Evolutionary conservation across 2,329 filamentous ascomycete genomes (phyloP).

Genomic region (Hirsutella rhossiliensis): DNA sequence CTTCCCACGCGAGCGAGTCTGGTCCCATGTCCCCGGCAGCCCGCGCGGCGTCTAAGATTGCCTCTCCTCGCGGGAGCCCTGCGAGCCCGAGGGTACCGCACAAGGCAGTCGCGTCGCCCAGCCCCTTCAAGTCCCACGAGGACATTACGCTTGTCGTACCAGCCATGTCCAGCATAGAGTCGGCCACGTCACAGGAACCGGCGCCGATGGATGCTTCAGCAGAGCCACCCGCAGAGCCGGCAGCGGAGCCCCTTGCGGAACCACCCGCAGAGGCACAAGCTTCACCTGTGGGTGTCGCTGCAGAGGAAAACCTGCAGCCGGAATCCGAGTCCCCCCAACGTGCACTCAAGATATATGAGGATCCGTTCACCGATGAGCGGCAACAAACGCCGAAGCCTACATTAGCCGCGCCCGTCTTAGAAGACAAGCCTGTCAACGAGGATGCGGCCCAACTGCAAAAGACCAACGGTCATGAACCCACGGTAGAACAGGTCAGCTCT

Average conservation of each 20-base stretch:
- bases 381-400: slow-evolving; percentile 32
- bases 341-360: slow-evolving; percentile 47
- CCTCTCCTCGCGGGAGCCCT: slow-evolving; percentile 30
- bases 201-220: slow-evolving; percentile 5
- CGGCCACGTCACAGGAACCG: slow-evolving; percentile 16
- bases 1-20: slow-evolving; percentile 37
- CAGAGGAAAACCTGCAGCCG: not conserved
- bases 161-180: slow-evolving; percentile 24
- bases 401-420: slow-evolving; percentile 38
- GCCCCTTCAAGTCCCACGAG: slow-evolving; percentile 37
- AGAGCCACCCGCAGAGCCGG: slow-evolving; percentile 5
- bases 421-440: slow-evolving; percentile 49
- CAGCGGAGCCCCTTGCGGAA: not conserved
- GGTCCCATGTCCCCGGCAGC: slow-evolving; percentile 33
- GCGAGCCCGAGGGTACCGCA: slow-evolving; percentile 23
- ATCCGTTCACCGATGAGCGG: slow-evolving; percentile 39
- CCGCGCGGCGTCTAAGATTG: slow-evolving; percentile 16
- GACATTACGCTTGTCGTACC: slow-evolving; percentile 42
- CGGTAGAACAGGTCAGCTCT: slow-evolving; percentile 12
- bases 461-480: slow-evolving; percentile 10
- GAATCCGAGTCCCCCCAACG: slow-evolving; percentile 18
- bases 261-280: not conserved
- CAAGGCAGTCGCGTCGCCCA: slow-evolving; percentile 18
- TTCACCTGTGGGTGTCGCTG: not conserved
- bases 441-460: slow-evolving; percentile 25